A percentile compares a stretch with the other conserved stretches of the same genome.
These are phyloP conservation scores for Penicillium oxalicum DNA, from an alignment of 2,329 filamentous ascomycete species.

Conservation along the genomic window DNA sequence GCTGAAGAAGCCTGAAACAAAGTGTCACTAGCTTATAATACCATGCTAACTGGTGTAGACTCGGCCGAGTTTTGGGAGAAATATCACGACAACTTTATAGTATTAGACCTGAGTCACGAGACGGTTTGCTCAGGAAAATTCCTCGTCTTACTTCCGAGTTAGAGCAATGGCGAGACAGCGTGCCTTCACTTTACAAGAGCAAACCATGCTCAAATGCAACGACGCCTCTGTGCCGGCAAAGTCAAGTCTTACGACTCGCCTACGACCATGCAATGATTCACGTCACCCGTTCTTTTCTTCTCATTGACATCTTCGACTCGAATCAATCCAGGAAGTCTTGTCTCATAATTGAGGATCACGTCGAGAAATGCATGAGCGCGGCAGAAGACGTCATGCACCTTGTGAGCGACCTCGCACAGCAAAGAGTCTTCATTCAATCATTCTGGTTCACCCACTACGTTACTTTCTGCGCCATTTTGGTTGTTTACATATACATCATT, in stretches of 20 bases:
- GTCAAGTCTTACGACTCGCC: slow-evolving; percentile 35
- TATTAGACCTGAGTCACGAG: slow-evolving; percentile 26
- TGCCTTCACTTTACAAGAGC: slow-evolving; percentile 33
- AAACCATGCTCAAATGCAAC: slow-evolving; percentile 33
- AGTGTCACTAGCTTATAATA: not conserved
- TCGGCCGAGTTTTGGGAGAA: slow-evolving; percentile 48
- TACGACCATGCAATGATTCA: slow-evolving; percentile 38
- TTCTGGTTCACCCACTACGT: slow-evolving; percentile 43
- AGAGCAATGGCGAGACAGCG: slow-evolving; percentile 33
- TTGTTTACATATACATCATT: slow-evolving; percentile 40
- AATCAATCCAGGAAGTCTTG: slow-evolving; percentile 27
- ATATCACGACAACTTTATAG: slow-evolving; percentile 43
- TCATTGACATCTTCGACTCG: slow-evolving; percentile 34
- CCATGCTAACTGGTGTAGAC: slow-evolving; percentile 20
- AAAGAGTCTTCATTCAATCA: slow-evolving; percentile 33
- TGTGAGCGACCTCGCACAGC: slow-evolving; percentile 32
- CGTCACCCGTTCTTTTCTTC: slow-evolving; percentile 32
- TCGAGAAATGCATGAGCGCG: slow-evolving; percentile 41
- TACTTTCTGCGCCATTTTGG: slow-evolving; percentile 39
- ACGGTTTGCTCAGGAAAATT: slow-evolving; percentile 29
- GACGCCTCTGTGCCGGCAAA: slow-evolving; percentile 34
- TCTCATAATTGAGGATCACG: slow-evolving; percentile 31
- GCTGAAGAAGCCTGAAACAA: not conserved
- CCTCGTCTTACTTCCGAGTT: slow-evolving; percentile 31
- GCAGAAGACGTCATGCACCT: slow-evolving; percentile 37